These are phyloP conservation scores for Daedalea quercina DNA, from an alignment of 768 basidiomycete species.

Conservation along the genomic window DNA sequence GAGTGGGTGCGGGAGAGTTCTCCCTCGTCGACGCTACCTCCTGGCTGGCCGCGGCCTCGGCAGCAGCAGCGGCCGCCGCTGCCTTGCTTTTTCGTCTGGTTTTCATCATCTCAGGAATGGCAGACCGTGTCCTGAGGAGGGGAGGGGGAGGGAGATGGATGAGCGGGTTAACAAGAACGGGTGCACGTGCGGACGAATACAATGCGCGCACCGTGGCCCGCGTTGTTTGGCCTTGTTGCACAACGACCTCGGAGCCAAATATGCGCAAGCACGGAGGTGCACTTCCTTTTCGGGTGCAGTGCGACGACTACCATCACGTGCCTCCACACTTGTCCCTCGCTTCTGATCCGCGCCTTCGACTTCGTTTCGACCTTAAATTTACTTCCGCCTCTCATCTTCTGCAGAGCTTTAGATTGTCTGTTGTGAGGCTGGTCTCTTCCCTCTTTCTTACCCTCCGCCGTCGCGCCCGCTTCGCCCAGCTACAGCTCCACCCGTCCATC, in stretches of 20 bases:
- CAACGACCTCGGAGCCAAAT: conserved; percentile 18
- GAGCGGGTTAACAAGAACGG: neutral
- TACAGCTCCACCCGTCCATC: neutral
- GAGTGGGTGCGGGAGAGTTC: conserved; percentile 25
- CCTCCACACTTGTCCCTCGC: neutral
- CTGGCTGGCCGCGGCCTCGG: conserved; percentile 8
- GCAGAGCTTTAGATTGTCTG: neutral
- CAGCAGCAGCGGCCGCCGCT: conserved; percentile 35
- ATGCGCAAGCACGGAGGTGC: conserved; percentile 11
- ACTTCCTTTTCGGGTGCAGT: neutral
- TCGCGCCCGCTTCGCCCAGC: neutral
- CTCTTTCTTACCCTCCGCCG: neutral
- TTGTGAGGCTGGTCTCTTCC: neutral
- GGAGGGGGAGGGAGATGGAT: conserved; percentile 5
- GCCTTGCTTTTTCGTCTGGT: conserved; percentile 63
- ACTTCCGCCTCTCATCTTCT: neutral
- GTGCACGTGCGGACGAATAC: neutral
- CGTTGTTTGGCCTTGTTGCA: conserved; percentile 19
- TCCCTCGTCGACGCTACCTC: conserved; percentile 24
- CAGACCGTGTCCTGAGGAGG: conserved; percentile 6
- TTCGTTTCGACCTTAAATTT: neutral
- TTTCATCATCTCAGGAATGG: conserved; percentile 27
- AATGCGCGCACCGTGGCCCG: conserved; percentile 12
- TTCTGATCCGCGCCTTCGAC: neutral
- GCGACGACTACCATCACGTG: neutral